Conservation (phyloP, 768 basidiomycete genomes). For the Russula foetens region DNA sequence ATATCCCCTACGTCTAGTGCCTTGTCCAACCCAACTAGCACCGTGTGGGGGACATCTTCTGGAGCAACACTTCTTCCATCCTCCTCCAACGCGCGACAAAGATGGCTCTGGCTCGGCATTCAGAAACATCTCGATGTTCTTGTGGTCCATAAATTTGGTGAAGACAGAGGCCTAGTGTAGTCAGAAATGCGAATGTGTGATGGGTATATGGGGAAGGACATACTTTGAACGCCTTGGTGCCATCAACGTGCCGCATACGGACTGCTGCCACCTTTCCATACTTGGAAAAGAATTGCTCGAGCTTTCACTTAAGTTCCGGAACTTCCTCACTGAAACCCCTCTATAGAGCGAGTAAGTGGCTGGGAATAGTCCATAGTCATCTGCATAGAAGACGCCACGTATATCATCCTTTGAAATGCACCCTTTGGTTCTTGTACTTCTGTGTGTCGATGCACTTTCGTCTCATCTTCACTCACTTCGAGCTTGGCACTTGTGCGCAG, state of each 20-base stretch:
- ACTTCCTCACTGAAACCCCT: constrained; percentile 79
- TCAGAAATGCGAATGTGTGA: neutral
- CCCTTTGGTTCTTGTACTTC: constrained; percentile 71
- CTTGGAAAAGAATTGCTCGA: constrained; percentile 74
- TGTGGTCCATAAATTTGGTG: constrained; percentile 72
- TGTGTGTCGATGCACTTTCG: constrained; percentile 63
- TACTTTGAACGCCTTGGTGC: constrained; percentile 85
- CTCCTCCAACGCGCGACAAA: constrained; percentile 57
- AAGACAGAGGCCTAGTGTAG: constrained; percentile 77
- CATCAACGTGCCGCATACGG: constrained; percentile 75
- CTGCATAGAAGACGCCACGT: constrained; percentile 49
- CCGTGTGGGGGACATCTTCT: constrained; percentile 37
- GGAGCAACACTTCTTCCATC: constrained; percentile 40
- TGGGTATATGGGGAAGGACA: constrained; percentile 7
- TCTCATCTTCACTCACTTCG: constrained; percentile 65
- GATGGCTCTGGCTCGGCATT: constrained; percentile 73
- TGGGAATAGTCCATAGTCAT: neutral
- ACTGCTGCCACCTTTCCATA: constrained; percentile 78
- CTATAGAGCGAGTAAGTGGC: constrained; percentile 32
- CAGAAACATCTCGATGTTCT: constrained; percentile 65
- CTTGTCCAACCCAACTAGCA: constrained; percentile 52
- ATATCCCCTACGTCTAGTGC: constrained; percentile 65
- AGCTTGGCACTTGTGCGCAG: constrained; percentile 48
- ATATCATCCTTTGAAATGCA: constrained; percentile 77
- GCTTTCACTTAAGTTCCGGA: constrained; percentile 52